Evolutionary conservation across 2,329 filamentous ascomycete genomes (phyloP), one percentile per base, ranked within the genome.

Genomic region (Apiospora sp.): DNA sequence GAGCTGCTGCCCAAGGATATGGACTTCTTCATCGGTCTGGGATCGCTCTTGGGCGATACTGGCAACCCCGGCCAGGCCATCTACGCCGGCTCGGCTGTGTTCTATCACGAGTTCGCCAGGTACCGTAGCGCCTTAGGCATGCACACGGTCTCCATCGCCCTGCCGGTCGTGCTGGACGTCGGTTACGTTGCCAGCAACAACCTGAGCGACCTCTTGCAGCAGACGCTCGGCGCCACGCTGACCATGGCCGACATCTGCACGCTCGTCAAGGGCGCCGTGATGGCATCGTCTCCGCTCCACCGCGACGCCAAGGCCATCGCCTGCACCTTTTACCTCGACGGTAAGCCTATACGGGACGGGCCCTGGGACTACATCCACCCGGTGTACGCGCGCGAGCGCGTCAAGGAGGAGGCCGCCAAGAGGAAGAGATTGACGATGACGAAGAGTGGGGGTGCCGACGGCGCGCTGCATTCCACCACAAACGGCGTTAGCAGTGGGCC

Each of bases 1-100:
- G 83, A 83, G 1, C 81, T 88, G 2, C 74, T 79, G n/a, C 75
- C 78, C 44, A 74, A 79, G 0, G 78, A 80, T 0, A 81, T 87
- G 1, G 86, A 88, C 77, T 89, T 70, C 51, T 90, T 90, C 78
- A 80, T 87, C 41, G 82, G 85, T 24, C 83, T 88, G 16, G 89
- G 88, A 0, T 87, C 87, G 2, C 83, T 85, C 0, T 84, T 86
- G 3, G 84, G 86, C 24, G 81, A 86, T 2, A 69, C 77, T 5
- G 79, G 78, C 1, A 75, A 75, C 41, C 54, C 73, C 1, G 75
- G 73, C 5, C 81, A 82, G 69, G 73, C 74, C 61, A 78, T 78
- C 44, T 82, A 82, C 64, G 74, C 73, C 34, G 78, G 78, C 4
- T 78, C 77, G 19, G 68, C 73, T 14, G 72, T 74, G 10, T 81